Base-by-base conservation (phyloP, 2,329 filamentous ascomycete genomes). In the Fusarium chuoi region DNA sequence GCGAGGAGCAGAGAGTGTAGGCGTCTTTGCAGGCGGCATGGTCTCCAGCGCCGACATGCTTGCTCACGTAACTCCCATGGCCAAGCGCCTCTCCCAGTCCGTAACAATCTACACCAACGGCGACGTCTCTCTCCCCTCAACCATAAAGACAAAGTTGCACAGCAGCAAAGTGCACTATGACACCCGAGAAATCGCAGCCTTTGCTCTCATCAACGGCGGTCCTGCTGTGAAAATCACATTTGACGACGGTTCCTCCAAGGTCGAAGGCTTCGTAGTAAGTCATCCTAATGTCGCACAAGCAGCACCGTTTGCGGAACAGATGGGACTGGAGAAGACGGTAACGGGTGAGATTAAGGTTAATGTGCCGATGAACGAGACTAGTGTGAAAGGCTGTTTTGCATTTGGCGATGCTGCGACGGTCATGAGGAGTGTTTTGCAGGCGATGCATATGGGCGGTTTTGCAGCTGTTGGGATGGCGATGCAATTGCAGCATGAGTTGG, bases 61-160 rank as follows among this genome's bases (percentile, higher is more conserved):
- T 12, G 67, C 81, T 1, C 83, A 86, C 64, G 65, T 87, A 15
- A 80, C 83, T 1, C 82, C 83, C 46, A 85, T 86, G 82, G 86
- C 85, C 4, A 79, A 76, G 5, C 82, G 83, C 6, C 81, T 90
- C 10, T 80, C 86, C 1, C 70, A 82, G 22, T 77, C 78, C 1
- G 82, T 88, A 12, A 88, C 83, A 15, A 79, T 89, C 49, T 90
- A 89, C 81, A 89, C 87, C 17, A 80, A 89, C 73, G 85, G 84
- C 14, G 77, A 83, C 56, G 74, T 78, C 3, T 68, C 78, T 0
- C 71, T 88, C 1, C 78, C 79, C 1, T 62, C 68, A 0, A 66
- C 77, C 14, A 73, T 85, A 4, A 71, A 76, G 18, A 45, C 75
- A 15, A 73, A 76, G 17, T 61, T 84, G 1, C 73, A 79, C 58